Evolutionary conservation across 2,329 filamentous ascomycete species (phyloP), one percentile per base, ranked within the genome.

Genomic region (Cercospora canescens): DNA sequence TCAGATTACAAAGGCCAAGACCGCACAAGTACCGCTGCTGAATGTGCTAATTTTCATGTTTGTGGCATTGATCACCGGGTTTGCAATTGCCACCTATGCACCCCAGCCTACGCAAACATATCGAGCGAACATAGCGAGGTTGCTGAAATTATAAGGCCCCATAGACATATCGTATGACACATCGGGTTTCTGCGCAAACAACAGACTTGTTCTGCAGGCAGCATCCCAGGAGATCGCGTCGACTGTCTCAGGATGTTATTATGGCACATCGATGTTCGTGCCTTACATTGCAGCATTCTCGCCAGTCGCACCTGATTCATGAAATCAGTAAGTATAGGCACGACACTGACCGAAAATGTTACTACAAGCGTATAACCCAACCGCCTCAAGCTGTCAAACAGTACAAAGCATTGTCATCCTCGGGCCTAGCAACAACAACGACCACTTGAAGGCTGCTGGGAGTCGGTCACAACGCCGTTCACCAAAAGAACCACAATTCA

Each of bases 21-120:
- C 65, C 8, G 50, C 64, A 24, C 54, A 60, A 48, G 34, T 69
- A 2, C 45, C 64, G 34, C 57, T 69, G 14, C 59, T 59, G 63
- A 66, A 56, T 39, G 68, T 70, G 7, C 56, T 71, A 35, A 12
- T 70, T 12, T 55, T 69, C 26, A 39, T 65, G 0, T 28, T 70
- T 16, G 4, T 68, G 30, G 67, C 70, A 14, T 67, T 70, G 34
- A 18, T 69, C 32, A 24, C 66, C 39, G 70, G 70, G 0, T 18
- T 66, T 21, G 59, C 52, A 5, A 39, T 67, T 5, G 67, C 68
- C 2, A 55, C 35, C 5, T 67, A 71, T 63, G 64, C 50, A 3
- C 66, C 68, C 8, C 26, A 32, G 14, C 18, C 64, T 7, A 34
- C 32, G 11, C 45, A 62, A 12, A 50, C 41, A 21, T 50, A 54